These are phyloP conservation scores for Moricandia moricandioides DNA, from an alignment of 345 rosid genomes.

Conservation along the genomic window DNA sequence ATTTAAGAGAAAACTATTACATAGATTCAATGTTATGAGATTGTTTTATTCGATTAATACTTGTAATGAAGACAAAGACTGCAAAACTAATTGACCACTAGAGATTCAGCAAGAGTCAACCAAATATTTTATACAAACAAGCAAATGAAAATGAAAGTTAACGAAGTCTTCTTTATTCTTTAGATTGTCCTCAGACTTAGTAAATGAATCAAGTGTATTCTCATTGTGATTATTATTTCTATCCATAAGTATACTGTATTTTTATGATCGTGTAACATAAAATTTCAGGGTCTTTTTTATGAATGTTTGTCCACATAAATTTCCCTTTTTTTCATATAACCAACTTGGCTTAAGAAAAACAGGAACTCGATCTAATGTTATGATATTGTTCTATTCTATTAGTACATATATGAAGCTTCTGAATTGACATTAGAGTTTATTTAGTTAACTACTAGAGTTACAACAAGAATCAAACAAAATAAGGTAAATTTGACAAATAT, in stretches of 20 bases:
- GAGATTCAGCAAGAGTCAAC: slow-evolving; percentile 21
- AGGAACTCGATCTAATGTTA: slow-evolving; percentile 17
- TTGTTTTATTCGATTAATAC: not conserved
- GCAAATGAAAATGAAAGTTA: not conserved
- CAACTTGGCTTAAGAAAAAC: not conserved
- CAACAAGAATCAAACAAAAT: slow-evolving; percentile 26
- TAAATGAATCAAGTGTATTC: not conserved
- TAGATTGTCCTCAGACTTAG: not conserved
- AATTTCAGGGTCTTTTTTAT: too few species aligned
- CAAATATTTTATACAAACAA: not conserved
- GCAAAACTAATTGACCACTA: not conserved
- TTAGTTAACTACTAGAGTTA: slow-evolving; percentile 3
- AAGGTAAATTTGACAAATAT: slow-evolving; percentile 23
- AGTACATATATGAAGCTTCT: slow-evolving; percentile 11
- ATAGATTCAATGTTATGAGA: not conserved
- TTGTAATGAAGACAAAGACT: not conserved
- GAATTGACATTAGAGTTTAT: not conserved
- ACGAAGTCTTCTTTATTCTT: not conserved
- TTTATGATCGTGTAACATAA: too few species aligned
- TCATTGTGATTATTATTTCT: not conserved
- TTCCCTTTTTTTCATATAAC: too few species aligned
- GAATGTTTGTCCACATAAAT: too few species aligned
- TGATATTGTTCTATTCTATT: not conserved
- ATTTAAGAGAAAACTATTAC: slow-evolving; percentile 1
- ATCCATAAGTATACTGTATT: not conserved